Percentiles rank a stretch among this genome's conserved stretches.
phyloP scores from a whole-genome alignment of 1,139 yeast genomes.

The Torulaspora pretoriensis region DNA sequence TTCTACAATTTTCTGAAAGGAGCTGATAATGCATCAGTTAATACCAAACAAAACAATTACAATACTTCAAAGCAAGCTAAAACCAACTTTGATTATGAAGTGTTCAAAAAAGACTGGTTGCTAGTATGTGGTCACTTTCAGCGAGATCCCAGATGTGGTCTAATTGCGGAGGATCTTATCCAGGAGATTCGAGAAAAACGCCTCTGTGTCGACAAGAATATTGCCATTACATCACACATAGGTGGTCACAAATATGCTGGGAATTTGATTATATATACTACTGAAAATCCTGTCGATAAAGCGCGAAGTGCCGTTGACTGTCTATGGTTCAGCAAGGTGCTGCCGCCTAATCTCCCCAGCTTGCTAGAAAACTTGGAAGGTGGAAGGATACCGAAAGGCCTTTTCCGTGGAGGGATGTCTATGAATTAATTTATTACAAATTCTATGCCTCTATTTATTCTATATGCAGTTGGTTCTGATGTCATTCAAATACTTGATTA shows the following conservation, averaged over 20 bases:
- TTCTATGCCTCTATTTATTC: background rate
- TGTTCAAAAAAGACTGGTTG: conserved; percentile 14
- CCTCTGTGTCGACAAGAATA: conserved; percentile 7
- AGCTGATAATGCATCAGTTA: conserved; percentile 12
- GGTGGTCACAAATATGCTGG: conserved; percentile 34
- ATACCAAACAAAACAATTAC: background rate
- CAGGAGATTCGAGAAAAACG: conserved; percentile 8
- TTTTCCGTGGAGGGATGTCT: conserved; percentile 23
- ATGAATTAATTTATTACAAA: conserved; percentile 4
- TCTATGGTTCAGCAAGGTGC: conserved; percentile 27
- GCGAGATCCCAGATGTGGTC: conserved; percentile 29
- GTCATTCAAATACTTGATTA: conserved; percentile 22
- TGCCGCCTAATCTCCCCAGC: conserved; percentile 18
- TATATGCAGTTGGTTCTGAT: conserved; percentile 30
- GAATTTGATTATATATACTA: conserved; percentile 23
- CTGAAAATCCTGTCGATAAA: conserved; percentile 1
- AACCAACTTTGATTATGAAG: conserved; percentile 9
- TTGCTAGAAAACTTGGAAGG: conserved; percentile 14
- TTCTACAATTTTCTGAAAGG: conserved; percentile 21
- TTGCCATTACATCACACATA: conserved; percentile 29
- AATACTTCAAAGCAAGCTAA: conserved; percentile 1
- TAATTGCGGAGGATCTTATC: conserved; percentile 20
- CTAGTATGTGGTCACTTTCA: conserved; percentile 30
- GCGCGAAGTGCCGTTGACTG: conserved; percentile 16
- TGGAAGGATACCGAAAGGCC: conserved; percentile 17